Conservation (phyloP, 495 filamentous ascomycete species). For the Pseudevernia furfuracea region DNA sequence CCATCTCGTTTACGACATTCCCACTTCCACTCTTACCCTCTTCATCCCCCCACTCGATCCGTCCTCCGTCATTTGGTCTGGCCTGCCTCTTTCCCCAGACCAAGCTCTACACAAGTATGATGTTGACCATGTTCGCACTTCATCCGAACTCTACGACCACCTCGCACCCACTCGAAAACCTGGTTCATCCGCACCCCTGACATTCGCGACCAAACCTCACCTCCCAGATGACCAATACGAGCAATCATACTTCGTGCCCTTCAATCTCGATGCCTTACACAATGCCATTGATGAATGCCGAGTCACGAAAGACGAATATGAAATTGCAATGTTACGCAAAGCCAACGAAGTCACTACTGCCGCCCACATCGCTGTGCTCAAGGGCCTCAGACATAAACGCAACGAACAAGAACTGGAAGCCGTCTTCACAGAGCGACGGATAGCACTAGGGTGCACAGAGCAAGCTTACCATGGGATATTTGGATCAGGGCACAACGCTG, state of each 20-base stretch:
- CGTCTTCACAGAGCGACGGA: slow-evolving; percentile 61
- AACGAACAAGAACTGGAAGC: slow-evolving; percentile 84
- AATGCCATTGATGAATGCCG: slow-evolving; percentile 58
- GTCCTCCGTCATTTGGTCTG: slow-evolving; percentile 91
- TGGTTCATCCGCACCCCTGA: slow-evolving; percentile 27
- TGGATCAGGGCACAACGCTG: slow-evolving; percentile 67
- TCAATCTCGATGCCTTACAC: slow-evolving; percentile 35
- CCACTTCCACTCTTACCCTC: slow-evolving; percentile 63
- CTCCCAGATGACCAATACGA: slow-evolving; percentile 23
- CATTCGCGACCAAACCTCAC: slow-evolving; percentile 24
- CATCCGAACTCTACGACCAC: slow-evolving; percentile 59
- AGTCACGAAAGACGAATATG: slow-evolving; percentile 71
- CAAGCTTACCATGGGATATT: slow-evolving; percentile 88
- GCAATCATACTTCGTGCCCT: slow-evolving; percentile 12
- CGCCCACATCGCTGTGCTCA: slow-evolving; percentile 64
- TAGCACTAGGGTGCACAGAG: slow-evolving; percentile 59
- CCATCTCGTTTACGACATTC: slow-evolving; percentile 73
- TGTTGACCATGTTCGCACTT: slow-evolving; percentile 66
- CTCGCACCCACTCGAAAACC: slow-evolving; percentile 38
- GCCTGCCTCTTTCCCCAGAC: slow-evolving; percentile 67
- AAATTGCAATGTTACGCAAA: slow-evolving; percentile 67
- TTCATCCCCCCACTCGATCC: slow-evolving; percentile 88
- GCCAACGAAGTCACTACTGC: slow-evolving; percentile 69
- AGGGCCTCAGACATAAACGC: slow-evolving; percentile 47
- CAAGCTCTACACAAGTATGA: slow-evolving; percentile 73